phyloP scores from a whole-genome alignment of 768 basidiomycete species.

The Baorangia bicolor region DNA sequence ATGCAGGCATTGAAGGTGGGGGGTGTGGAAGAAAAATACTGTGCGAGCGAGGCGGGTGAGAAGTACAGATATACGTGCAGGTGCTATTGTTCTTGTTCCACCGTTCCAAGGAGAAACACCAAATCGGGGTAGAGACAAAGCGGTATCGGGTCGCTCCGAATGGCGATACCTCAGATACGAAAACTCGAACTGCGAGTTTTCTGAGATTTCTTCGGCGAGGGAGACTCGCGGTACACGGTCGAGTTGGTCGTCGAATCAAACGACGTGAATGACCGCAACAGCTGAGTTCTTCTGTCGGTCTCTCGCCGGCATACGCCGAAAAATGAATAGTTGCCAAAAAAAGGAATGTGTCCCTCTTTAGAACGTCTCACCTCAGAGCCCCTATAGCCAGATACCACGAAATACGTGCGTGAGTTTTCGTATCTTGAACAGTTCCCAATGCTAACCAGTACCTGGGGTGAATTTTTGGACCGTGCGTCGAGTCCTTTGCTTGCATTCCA shows the following conservation, averaged over 20 bases:
- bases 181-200: not conserved
- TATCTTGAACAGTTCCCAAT: too few relatives aligned
- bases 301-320: conserved; percentile 23
- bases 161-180: not conserved
- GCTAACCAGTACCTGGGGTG: too few relatives aligned
- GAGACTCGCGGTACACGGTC: not conserved
- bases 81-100: conserved; percentile 19
- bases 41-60: not conserved
- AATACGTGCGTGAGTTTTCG: too few relatives aligned
- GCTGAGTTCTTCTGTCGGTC: conserved; percentile 14
- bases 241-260: conserved; percentile 8
- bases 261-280: not conserved
- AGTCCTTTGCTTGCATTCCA: too few relatives aligned
- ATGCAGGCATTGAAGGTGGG: conserved; percentile 19
- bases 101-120: conserved; percentile 5
- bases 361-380: not conserved
- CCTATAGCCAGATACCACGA: too few relatives aligned
- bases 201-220: not conserved
- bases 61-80: not conserved
- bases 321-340: conserved; percentile 10
- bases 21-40: not conserved
- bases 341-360: not conserved
- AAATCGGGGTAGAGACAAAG: conserved; percentile 22
- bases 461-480: not conserved
- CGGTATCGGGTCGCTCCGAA: conserved; percentile 1